Evolutionary conservation across 345 rosid species (phyloP).

Genomic region (Camelina neglecta): DNA sequence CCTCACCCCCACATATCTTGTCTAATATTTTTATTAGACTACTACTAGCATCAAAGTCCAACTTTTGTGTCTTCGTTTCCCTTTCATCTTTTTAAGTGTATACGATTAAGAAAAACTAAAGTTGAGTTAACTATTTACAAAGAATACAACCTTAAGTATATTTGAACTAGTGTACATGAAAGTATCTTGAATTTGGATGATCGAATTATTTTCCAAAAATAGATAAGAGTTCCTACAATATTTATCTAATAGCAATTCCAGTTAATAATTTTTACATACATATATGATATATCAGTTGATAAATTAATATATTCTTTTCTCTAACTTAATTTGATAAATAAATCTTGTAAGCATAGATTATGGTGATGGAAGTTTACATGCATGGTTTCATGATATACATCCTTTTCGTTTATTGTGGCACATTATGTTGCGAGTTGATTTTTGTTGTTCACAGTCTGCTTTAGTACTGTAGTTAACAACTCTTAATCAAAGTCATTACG

Average conservation of each 20-base stretch:
- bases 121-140: not conserved
- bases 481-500: not conserved
- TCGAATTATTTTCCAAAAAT: not conserved
- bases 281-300: not conserved
- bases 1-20: slow-evolving; percentile 7
- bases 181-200: not conserved
- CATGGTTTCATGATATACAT: not conserved
- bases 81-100: not conserved
- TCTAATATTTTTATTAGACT: slow-evolving; percentile 14
- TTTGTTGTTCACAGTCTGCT: not conserved
- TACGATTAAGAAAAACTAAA: not conserved
- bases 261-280: not conserved
- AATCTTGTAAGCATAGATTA: not conserved
- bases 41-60: slow-evolving; percentile 25
- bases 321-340: too few species aligned
- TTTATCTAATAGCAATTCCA: not conserved
- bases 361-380: not conserved
- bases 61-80: not conserved
- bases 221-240: not conserved
- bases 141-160: slow-evolving; percentile 6
- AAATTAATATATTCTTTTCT: not conserved
- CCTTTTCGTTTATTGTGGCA: too few species aligned
- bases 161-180: not conserved
- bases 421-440: too few species aligned
- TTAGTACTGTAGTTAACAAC: not conserved